Conservation (phyloP, 305 asterid species). For the Fraxinus angustifolia region DNA sequence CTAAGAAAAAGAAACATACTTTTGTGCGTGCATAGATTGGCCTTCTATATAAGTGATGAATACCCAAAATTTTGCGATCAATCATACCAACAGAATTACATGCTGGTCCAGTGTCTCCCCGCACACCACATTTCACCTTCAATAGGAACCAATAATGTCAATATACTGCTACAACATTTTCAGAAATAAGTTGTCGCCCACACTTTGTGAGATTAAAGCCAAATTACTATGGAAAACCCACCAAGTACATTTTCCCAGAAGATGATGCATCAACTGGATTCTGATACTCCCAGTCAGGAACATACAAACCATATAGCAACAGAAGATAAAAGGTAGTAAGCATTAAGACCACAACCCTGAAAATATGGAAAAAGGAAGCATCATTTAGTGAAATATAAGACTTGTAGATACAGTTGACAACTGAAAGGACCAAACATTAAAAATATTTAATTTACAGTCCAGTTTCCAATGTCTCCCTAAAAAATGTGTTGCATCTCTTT, state of each 20-base stretch:
- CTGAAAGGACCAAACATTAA: background rate
- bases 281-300: conserved; percentile 64
- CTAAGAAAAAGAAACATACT: conserved; percentile 23
- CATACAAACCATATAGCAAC: conserved; percentile 52
- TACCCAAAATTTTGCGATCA: conserved; percentile 57
- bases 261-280: conserved; percentile 40
- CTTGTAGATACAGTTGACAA: background rate
- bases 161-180: background rate
- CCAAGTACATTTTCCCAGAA: conserved; percentile 31
- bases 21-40: conserved; percentile 60
- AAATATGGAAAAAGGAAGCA: conserved; percentile 3
- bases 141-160: conserved; percentile 19
- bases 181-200: background rate
- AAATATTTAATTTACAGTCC: background rate
- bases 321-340: conserved; percentile 46
- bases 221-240: conserved; percentile 21
- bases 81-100: conserved; percentile 76
- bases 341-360: conserved; percentile 46
- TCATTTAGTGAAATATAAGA: conserved; percentile 7
- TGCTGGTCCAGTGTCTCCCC: conserved; percentile 70
- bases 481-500: background rate
- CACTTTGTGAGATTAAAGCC: background rate
- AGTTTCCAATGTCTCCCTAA: background rate
- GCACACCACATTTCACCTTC: conserved; percentile 57
- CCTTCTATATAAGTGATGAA: conserved; percentile 52